A percentile compares a stretch with the other conserved stretches of the same genome.
Evolutionary conservation across 2,329 filamentous ascomycete genomes (phyloP).

Genomic region (Xylaria sp.): DNA sequence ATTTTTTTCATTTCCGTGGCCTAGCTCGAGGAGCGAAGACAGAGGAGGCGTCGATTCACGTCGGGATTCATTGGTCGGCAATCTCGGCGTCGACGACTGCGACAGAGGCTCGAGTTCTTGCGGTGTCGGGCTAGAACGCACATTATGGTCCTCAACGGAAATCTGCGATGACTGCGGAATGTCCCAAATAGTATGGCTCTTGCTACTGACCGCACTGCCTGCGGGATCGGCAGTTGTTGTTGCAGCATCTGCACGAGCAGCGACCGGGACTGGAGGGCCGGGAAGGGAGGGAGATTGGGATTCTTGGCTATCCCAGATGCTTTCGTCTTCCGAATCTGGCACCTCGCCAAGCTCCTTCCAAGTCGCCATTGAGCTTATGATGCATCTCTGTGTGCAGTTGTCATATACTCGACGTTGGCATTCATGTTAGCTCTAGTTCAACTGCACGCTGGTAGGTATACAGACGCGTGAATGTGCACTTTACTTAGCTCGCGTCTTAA

Average conservation of each 20-base stretch:
- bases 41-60: conserved; percentile 26
- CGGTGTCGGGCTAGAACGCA: conserved; percentile 35
- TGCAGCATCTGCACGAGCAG: conserved; percentile 16
- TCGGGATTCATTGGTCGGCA: conserved; percentile 32
- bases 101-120: conserved; percentile 40
- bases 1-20: conserved; percentile 9
- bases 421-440: conserved; percentile 27
- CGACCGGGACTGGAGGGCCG: conserved; percentile 30
- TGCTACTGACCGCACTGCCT: neutral
- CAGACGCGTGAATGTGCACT: conserved; percentile 31
- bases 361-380: conserved; percentile 51
- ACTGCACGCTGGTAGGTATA: neutral
- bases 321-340: conserved; percentile 57
- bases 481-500: conserved; percentile 20
- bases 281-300: conserved; percentile 43
- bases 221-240: neutral
- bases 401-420: conserved; percentile 18
- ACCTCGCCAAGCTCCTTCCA: conserved; percentile 58
- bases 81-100: neutral
- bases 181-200: conserved; percentile 45
- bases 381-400: conserved; percentile 45
- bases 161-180: conserved; percentile 46
- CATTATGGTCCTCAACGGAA: conserved; percentile 39
- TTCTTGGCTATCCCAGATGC: conserved; percentile 51
- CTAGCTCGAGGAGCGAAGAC: conserved; percentile 31